Evolutionary conservation across 441 rosid species (phyloP).

Genomic region (Sinapis alba): DNA sequence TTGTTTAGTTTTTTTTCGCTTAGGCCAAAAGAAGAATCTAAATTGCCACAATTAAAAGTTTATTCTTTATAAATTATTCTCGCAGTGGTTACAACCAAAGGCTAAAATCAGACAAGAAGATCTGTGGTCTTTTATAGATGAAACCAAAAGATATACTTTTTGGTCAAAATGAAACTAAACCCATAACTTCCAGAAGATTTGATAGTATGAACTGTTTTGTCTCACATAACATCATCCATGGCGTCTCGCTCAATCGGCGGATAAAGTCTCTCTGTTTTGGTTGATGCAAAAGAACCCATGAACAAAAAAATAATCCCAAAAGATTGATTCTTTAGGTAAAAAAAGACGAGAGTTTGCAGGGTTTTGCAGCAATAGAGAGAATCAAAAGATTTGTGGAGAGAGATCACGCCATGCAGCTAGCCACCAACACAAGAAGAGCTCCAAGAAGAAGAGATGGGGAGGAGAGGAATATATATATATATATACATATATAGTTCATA

Average conservation of each 20-base stretch:
- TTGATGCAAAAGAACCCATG: constrained; percentile 26
- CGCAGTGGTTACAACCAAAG: constrained; percentile 18
- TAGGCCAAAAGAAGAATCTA: not conserved
- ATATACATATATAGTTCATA: constrained; percentile 10
- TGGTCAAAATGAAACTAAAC: constrained; percentile 27
- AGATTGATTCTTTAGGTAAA: constrained; percentile 24
- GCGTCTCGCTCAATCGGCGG: constrained; percentile 14
- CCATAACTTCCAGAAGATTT: constrained; percentile 2
- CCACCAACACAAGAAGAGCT: constrained; percentile 19
- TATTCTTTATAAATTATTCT: not conserved
- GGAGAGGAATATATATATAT: not conserved
- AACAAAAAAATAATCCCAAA: constrained; percentile 21
- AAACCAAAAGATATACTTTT: constrained; percentile 18
- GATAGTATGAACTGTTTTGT: constrained; percentile 7
- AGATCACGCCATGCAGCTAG: constrained; percentile 33
- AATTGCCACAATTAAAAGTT: not conserved
- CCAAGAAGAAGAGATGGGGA: constrained; percentile 17
- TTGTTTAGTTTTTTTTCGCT: constrained; percentile 5
- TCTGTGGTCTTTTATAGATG: constrained; percentile 3
- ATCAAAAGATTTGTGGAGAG: constrained; percentile 10
- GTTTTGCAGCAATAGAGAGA: constrained; percentile 24
- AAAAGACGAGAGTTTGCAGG: constrained; percentile 17
- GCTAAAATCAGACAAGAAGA: constrained; percentile 22
- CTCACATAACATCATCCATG: constrained; percentile 22
- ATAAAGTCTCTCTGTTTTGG: constrained; percentile 13